Conservation (phyloP, 129 eudicot genomes). For the Lactuca sativa region DNA sequence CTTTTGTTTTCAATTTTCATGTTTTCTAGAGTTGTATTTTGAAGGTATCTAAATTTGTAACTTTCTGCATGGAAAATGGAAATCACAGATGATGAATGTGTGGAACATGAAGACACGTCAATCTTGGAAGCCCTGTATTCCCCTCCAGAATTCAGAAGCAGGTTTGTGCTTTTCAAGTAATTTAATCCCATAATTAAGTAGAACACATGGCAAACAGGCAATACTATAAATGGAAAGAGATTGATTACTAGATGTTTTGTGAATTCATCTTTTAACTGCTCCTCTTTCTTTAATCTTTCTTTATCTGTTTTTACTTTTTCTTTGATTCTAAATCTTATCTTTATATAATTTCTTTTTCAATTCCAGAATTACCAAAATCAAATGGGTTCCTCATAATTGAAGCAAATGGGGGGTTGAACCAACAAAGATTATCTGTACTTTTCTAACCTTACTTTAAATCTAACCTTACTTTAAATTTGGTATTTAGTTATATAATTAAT, state of each 20-base stretch:
- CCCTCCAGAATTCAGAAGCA: constrained; percentile 54
- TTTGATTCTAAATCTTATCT: constrained; percentile 4
- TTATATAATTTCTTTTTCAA: constrained; percentile 8
- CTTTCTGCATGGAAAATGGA: constrained; percentile 10
- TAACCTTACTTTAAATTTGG: constrained; percentile 1
- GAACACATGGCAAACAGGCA: too few species aligned
- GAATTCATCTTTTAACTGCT: background rate
- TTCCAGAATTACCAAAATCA: constrained; percentile 63
- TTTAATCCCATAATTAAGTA: background rate
- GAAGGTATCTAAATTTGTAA: background rate
- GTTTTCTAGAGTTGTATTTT: background rate
- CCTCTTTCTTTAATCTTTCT: too few species aligned
- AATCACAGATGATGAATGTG: constrained; percentile 59
- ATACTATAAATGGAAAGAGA: background rate
- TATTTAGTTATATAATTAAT: constrained; percentile 2
- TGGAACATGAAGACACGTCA: constrained; percentile 74
- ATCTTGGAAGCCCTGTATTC: constrained; percentile 83
- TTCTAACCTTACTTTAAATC: constrained; percentile 9
- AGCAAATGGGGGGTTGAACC: constrained; percentile 99
- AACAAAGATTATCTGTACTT: constrained; percentile 93
- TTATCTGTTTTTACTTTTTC: background rate
- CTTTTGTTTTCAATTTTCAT: constrained; percentile 3
- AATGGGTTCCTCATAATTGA: constrained; percentile 93
- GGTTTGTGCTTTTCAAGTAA: constrained; percentile 48
- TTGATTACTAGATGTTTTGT: background rate